These are phyloP conservation scores for Zygosaccharomyces sapae DNA, from an alignment of 1,139 yeast species.

Conservation along the genomic window DNA sequence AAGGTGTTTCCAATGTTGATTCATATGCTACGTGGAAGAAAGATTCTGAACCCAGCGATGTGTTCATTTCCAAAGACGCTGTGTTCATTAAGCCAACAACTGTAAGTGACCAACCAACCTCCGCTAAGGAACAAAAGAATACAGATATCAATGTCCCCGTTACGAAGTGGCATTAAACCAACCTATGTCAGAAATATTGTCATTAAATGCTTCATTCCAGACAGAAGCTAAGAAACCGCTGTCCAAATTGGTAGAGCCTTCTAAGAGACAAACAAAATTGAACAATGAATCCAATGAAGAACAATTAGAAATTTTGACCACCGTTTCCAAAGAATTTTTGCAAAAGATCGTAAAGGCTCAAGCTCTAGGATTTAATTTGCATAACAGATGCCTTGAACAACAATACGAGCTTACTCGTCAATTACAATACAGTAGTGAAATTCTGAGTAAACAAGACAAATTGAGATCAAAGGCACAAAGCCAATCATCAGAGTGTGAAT, in stretches of 20 bases:
- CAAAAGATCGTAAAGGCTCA: slow-evolving; percentile 25
- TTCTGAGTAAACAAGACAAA: slow-evolving; percentile 14
- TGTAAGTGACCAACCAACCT: neutral
- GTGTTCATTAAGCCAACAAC: slow-evolving; percentile 1
- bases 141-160: neutral
- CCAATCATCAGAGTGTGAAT: slow-evolving; percentile 15
- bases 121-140: neutral
- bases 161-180: slow-evolving; percentile 16
- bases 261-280: slow-evolving; percentile 24
- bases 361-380: slow-evolving; percentile 29
- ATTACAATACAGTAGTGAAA: slow-evolving; percentile 29
- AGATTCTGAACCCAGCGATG: slow-evolving; percentile 12
- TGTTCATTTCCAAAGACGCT: slow-evolving; percentile 12
- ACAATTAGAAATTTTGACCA: slow-evolving; percentile 28
- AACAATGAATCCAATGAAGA: slow-evolving; percentile 27
- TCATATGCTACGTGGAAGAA: slow-evolving; percentile 17
- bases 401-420: slow-evolving; percentile 40
- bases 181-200: slow-evolving; percentile 26
- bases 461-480: slow-evolving; percentile 7
- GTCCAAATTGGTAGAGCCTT: slow-evolving; percentile 20
- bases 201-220: slow-evolving; percentile 19
- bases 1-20: slow-evolving; percentile 8
- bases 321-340: slow-evolving; percentile 24
- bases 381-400: slow-evolving; percentile 36
- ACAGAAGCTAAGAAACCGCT: slow-evolving; percentile 17